Conservation (phyloP, 441 rosid species). For the Brassica balearica region DNA sequence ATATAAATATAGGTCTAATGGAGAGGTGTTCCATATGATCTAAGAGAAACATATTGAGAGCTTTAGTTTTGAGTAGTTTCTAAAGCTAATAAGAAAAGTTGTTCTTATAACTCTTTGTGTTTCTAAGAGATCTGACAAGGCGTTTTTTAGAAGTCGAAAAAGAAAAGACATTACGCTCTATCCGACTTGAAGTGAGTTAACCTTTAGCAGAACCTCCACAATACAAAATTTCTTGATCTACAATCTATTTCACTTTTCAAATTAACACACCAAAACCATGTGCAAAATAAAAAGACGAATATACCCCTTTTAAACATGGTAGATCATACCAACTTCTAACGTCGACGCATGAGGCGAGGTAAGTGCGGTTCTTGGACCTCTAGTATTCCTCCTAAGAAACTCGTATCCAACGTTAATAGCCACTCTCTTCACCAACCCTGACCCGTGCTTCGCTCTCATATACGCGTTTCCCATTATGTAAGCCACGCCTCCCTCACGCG, state of each 20-base stretch:
- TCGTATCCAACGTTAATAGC: slow-evolving; percentile 77
- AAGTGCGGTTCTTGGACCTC: slow-evolving; percentile 59
- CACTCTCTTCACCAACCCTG: slow-evolving; percentile 69
- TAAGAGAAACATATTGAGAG: too few species aligned
- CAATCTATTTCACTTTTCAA: slow-evolving; percentile 22
- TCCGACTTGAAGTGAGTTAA: neutral
- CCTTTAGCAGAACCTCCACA: slow-evolving; percentile 26
- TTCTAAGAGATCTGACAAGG: too few species aligned
- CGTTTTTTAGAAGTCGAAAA: neutral
- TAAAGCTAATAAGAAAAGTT: too few species aligned
- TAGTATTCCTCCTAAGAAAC: slow-evolving; percentile 84
- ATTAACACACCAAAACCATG: slow-evolving; percentile 31
- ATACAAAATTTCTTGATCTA: slow-evolving; percentile 35
- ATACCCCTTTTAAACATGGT: slow-evolving; percentile 57
- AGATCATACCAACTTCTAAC: slow-evolving; percentile 92
- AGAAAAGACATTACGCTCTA: neutral
- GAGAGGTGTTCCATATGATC: too few species aligned
- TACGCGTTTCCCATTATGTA: slow-evolving; percentile 89
- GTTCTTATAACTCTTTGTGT: too few species aligned
- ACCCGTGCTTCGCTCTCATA: slow-evolving; percentile 84
- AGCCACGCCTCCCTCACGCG: slow-evolving; percentile 89
- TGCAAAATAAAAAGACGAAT: slow-evolving; percentile 26
- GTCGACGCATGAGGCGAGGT: slow-evolving; percentile 83
- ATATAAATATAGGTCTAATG: too few species aligned
- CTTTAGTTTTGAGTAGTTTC: too few species aligned